A percentile compares a stretch with the other conserved stretches of the same genome.
Evolutionary conservation across 345 rosid genomes (phyloP).

Genomic region (Adansonia digitata): DNA sequence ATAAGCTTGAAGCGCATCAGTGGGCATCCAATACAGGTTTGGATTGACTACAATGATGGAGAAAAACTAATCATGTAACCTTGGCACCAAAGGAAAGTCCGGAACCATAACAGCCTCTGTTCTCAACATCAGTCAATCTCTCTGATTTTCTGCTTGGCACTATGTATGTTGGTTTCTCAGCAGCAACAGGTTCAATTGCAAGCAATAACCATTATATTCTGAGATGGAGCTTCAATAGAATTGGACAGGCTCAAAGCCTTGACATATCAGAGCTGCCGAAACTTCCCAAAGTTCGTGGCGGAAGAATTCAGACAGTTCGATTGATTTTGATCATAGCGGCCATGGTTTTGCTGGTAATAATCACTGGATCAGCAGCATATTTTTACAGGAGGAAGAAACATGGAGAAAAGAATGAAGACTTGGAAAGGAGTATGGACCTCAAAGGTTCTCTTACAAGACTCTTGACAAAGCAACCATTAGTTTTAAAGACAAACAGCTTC

Average conservation of each 20-base stretch:
- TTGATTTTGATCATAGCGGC: neutral
- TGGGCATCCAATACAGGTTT: slow-evolving; percentile 36
- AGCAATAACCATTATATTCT: slow-evolving; percentile 36
- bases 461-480: slow-evolving; percentile 41
- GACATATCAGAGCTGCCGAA: slow-evolving; percentile 44
- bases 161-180: slow-evolving; percentile 54
- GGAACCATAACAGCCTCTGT: slow-evolving; percentile 44
- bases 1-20: slow-evolving; percentile 18
- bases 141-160: slow-evolving; percentile 31
- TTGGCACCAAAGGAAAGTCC: slow-evolving; percentile 30
- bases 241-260: slow-evolving; percentile 37
- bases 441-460: slow-evolving; percentile 31
- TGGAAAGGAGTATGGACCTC: slow-evolving; percentile 48
- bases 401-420: slow-evolving; percentile 35
- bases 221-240: slow-evolving; percentile 62
- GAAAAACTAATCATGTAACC: slow-evolving; percentile 37
- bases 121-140: slow-evolving; percentile 39
- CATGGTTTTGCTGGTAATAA: slow-evolving; percentile 14
- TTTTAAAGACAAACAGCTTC: slow-evolving; percentile 28
- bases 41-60: slow-evolving; percentile 47
- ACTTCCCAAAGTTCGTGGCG: slow-evolving; percentile 27
- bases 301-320: neutral
- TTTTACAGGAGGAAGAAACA: slow-evolving; percentile 24
- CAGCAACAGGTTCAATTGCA: slow-evolving; percentile 33
- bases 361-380: slow-evolving; percentile 23